A percentile compares a stretch with the other conserved stretches of the same genome.
Conservation (phyloP, 352 stramenopile species). For the Thraustochytrium sp. region DNA sequence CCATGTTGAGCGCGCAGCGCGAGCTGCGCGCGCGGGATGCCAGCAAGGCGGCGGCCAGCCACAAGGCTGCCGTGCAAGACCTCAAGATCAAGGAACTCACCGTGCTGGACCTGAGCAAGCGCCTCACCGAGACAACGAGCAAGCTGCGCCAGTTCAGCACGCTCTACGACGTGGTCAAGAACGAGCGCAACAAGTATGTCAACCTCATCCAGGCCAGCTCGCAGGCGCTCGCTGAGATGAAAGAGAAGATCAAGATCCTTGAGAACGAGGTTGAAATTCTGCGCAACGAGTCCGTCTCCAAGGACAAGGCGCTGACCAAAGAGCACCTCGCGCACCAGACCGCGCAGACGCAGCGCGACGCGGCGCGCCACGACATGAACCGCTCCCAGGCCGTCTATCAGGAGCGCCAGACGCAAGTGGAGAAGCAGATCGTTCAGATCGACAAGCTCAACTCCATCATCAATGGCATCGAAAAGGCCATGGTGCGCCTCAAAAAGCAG, state of each 20-base stretch:
- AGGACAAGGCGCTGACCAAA: constrained; percentile 83
- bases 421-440: constrained; percentile 90
- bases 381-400: constrained; percentile 78
- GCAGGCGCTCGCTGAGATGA: constrained; percentile 88
- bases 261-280: constrained; percentile 89
- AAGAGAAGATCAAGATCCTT: constrained; percentile 91
- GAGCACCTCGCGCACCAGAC: constrained; percentile 73
- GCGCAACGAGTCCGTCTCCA: constrained; percentile 79
- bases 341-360: constrained; percentile 77
- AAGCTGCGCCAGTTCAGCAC: constrained; percentile 84
- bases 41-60: constrained; percentile 61
- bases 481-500: constrained; percentile 82
- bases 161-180: constrained; percentile 89
- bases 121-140: constrained; percentile 84
- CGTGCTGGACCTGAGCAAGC: constrained; percentile 85
- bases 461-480: constrained; percentile 75
- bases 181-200: constrained; percentile 90
- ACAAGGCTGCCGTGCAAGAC: constrained; percentile 75
- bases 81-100: constrained; percentile 86
- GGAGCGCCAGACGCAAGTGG: constrained; percentile 77
- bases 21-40: constrained; percentile 81
- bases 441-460: constrained; percentile 89
- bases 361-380: constrained; percentile 77
- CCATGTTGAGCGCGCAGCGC: constrained; percentile 74
- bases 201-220: constrained; percentile 80